Percentiles rank a stretch among this genome's conserved stretches.
Conservation (phyloP, 176 grass and related monocot genomes). For the Raddia distichophylla region DNA sequence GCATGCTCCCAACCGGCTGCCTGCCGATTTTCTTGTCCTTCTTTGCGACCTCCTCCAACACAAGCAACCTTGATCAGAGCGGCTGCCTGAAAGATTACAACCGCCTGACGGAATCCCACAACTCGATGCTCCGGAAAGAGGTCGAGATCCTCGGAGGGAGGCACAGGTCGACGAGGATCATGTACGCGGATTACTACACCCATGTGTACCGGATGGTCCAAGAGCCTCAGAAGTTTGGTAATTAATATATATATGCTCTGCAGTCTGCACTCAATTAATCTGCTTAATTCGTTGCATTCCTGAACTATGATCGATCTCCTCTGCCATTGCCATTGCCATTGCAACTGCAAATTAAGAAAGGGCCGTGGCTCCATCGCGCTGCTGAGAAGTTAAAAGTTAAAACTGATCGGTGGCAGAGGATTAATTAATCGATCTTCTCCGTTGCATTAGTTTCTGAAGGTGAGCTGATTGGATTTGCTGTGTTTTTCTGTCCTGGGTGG, state of each 20-base stretch:
- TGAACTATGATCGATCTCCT: no score
- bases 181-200: conserved; percentile 47
- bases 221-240: conserved; percentile 45
- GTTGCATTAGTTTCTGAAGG: no score
- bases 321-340: no score
- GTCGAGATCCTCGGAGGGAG: conserved; percentile 4
- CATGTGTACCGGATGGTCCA: conserved; percentile 30
- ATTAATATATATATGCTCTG: no score
- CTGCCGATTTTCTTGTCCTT: conserved; percentile 44
- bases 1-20: conserved; percentile 45
- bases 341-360: no score
- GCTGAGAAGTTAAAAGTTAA: no score
- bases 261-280: no score
- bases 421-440: no score
- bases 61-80: conserved; percentile 17
- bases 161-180: conserved; percentile 30
- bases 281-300: no score
- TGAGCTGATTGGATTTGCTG: no score
- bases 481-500: neutral
- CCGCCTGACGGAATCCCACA: conserved; percentile 45
- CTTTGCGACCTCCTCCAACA: neutral
- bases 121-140: conserved; percentile 31
- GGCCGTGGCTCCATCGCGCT: no score
- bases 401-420: no score
- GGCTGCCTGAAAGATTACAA: conserved; percentile 48